A percentile compares a stretch with the other conserved stretches of the same genome.
These are phyloP conservation scores for Ceriops tagal DNA, from an alignment of 345 rosid genomes.

Conservation along the genomic window DNA sequence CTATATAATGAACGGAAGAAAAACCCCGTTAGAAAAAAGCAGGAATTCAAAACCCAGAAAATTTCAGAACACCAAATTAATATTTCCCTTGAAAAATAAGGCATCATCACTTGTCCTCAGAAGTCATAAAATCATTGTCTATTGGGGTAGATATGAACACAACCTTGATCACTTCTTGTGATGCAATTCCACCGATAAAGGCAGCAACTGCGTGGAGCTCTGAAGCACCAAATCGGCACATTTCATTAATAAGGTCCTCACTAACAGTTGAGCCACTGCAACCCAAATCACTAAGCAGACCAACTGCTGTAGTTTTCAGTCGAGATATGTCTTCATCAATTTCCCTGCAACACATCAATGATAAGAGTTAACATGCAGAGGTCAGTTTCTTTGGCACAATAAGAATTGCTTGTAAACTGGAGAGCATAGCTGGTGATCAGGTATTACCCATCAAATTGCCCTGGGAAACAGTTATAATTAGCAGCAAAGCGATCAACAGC, in stretches of 20 bases:
- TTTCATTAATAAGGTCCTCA: slow-evolving; percentile 89
- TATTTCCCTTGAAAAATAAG: not conserved
- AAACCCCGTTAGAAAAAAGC: not conserved
- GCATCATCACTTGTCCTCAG: not conserved
- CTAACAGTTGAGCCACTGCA: slow-evolving; percentile 77
- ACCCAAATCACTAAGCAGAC: slow-evolving; percentile 72
- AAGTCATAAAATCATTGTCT: too few relatives aligned
- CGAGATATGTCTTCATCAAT: slow-evolving; percentile 92
- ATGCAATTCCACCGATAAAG: slow-evolving; percentile 83
- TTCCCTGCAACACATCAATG: slow-evolving; percentile 37
- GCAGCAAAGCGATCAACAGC: slow-evolving; percentile 85
- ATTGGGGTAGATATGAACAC: not conserved
- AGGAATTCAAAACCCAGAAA: not conserved
- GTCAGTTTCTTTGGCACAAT: not conserved
- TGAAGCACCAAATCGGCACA: slow-evolving; percentile 94
- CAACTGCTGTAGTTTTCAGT: slow-evolving; percentile 60
- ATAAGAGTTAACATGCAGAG: not conserved
- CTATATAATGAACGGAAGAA: slow-evolving; percentile 46
- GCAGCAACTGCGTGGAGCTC: slow-evolving; percentile 97
- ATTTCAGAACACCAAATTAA: not conserved
- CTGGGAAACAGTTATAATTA: slow-evolving; percentile 87
- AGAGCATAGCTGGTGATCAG: not conserved
- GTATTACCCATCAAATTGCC: slow-evolving; percentile 85
- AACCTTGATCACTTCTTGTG: slow-evolving; percentile 97
- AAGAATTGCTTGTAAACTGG: not conserved